Percentiles rank a stretch among this genome's conserved stretches.
These are phyloP conservation scores for Penicillium crystallinum DNA, from an alignment of 495 filamentous ascomycete genomes.

Conservation along the genomic window DNA sequence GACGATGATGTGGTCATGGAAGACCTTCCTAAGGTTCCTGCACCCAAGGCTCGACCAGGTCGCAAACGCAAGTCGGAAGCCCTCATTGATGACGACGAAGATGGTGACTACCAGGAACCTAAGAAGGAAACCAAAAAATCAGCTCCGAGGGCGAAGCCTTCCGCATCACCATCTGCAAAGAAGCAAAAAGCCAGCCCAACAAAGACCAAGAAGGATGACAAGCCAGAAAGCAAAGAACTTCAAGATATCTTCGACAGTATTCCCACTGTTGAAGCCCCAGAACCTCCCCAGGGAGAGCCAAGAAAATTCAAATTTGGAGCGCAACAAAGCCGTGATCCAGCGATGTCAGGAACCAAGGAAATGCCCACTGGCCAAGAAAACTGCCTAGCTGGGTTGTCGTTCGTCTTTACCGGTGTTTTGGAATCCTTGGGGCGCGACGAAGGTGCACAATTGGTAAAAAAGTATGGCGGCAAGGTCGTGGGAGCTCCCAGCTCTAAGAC, in stretches of 20 bases:
- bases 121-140: slow-evolving; percentile 32
- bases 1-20: slow-evolving; percentile 48
- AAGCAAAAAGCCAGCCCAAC: slow-evolving; percentile 56
- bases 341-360: slow-evolving; percentile 59
- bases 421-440: slow-evolving; percentile 77
- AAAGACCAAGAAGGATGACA: slow-evolving; percentile 50
- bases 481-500: slow-evolving; percentile 85
- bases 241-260: slow-evolving; percentile 85
- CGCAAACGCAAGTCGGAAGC: slow-evolving; percentile 58
- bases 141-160: slow-evolving; percentile 24
- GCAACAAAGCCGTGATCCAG: slow-evolving; percentile 53
- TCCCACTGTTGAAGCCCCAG: slow-evolving; percentile 71
- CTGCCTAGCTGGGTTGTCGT: slow-evolving; percentile 85
- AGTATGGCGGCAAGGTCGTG: slow-evolving; percentile 88
- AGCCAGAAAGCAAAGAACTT: slow-evolving; percentile 58
- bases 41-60: slow-evolving; percentile 32
- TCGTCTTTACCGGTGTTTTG: slow-evolving; percentile 94
- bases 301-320: slow-evolving; percentile 68
- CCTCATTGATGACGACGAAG: slow-evolving; percentile 37
- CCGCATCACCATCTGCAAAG: slow-evolving; percentile 46
- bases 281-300: slow-evolving; percentile 61
- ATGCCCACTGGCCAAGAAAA: slow-evolving; percentile 80
- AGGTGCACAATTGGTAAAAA: slow-evolving; percentile 80
- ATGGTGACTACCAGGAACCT: slow-evolving; percentile 22
- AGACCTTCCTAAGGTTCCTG: slow-evolving; percentile 31